Evolutionary conservation across 140 eudicot species (phyloP), one percentile per base, ranked within the genome.

Genomic region (Cichorium intybus): DNA sequence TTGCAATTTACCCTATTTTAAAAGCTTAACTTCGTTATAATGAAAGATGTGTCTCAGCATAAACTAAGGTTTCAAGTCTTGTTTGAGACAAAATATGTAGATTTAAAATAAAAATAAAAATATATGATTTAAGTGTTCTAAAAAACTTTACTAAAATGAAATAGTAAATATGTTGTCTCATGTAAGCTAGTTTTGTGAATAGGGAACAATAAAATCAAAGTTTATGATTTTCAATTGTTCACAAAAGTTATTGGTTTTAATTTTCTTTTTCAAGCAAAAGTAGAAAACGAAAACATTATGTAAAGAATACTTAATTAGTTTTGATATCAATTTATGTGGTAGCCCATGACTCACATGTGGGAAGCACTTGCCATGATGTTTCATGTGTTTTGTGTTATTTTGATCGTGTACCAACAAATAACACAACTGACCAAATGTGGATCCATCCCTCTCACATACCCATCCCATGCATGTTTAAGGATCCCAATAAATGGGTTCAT

Each of bases 361-460:
- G 58, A 56, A 33, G 33, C 66, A 70, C 60, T 71, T 26, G 55
- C 69, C 75, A 70, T 70, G 27, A 50, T 60, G 76, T 49, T 71
- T 66, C 27, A 23, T 31, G 67, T 18, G 37, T 62, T 66, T 51
- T 46, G 67, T 59, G 57, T 17, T 37, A 58, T 46, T 58, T 46
- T 33, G 59, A 69, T 58, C 33, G 26, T 43, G 33, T 1, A 45
- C 57, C 46, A 43, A 50, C 71, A 31, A 50, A 50, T 68, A 70
- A 33, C 23, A 23, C 76, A 70, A 39, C 31, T 49, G 76, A 49
- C 20, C 54, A 49, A 1, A 48, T 60, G 52, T 35, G 69, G 76
- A 21, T 50, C 54, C 45, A 48, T 60, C 55, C 50, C 18, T 70
- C 11, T 24, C 69, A 68, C 55, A 35, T 48, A 24, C 5, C 54